Base-by-base conservation (phyloP, 1,139 yeast genomes). In the Tardiomyces depauwii region DNA sequence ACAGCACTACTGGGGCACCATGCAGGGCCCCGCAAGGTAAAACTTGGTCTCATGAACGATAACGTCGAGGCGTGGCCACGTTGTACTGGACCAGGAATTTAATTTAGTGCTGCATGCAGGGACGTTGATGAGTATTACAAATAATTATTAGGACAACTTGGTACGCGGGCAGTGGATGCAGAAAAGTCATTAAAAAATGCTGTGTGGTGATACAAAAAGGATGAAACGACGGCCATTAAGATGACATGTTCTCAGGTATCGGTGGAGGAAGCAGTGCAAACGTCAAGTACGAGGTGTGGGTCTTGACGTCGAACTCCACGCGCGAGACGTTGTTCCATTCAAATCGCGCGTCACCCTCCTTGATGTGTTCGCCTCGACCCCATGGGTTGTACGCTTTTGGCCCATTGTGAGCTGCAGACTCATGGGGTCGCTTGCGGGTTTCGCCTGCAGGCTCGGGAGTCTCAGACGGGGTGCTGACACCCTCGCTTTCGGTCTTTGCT, bases 231-330 rank as follows among this genome's bases (percentile, higher is more conserved):
- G 25, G 5, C 5, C 10, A 30, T 30, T 5, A 30, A 13, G 36
- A 13, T 30, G 36, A 5, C 36, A 38, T 38, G 13, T 18, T 38
- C 2, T 33, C 43, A 14, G 51, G 51, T 16, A 50, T 32, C 28
- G 46, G 44, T 21, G 69, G 68, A 3, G 70, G 68, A 11, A 64
- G 59, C 18, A 57, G 51, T 33, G 98, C 99, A 74, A 93, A 93
- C 1, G 96, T 87, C 60, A 93, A 69, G 61, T 87, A 93, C 0
- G 96, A 87, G 0, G 99, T 93, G 56, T 93, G 99, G 19, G 89
- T 82, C 66, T 89, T 91, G 57, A 91, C 73, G 58, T 91, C 97
- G 2, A 80, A 59, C 62, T 91, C 98, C 2, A 82, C 71, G 60
- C 80, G 81, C 14, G 96, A 80, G 21, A 89, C 93, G 53, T 86